A percentile compares a stretch with the other conserved stretches of the same genome.
Conservation (phyloP, 768 basidiomycete species). For the Mycena crocata region DNA sequence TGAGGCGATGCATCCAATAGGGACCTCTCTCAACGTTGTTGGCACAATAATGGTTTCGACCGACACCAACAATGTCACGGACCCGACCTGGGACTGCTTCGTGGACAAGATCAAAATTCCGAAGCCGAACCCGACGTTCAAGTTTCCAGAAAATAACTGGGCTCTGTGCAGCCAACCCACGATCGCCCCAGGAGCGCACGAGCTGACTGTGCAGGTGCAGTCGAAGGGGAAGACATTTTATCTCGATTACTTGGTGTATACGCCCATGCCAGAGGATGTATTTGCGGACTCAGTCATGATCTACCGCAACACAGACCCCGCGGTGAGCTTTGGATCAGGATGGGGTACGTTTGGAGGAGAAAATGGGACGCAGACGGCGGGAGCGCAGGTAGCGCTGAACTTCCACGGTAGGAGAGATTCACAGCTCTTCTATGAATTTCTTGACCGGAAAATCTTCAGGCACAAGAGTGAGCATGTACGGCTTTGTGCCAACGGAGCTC, state of each 20-base stretch:
- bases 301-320: constrained; percentile 27
- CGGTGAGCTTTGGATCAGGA: constrained; percentile 30
- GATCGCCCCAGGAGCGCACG: constrained; percentile 40
- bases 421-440: not conserved
- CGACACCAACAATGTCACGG: constrained; percentile 31
- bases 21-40: constrained; percentile 38
- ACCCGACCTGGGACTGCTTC: constrained; percentile 47
- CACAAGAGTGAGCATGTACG: constrained; percentile 38
- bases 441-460: constrained; percentile 31
- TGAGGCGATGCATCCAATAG: constrained; percentile 15
- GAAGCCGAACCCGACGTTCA: constrained; percentile 32
- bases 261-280: constrained; percentile 21
- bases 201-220: constrained; percentile 40
- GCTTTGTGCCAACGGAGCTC: constrained; percentile 35
- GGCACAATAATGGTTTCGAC: constrained; percentile 33
- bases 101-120: constrained; percentile 41
- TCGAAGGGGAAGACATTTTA: constrained; percentile 40
- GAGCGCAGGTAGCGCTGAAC: constrained; percentile 32
- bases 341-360: constrained; percentile 32
- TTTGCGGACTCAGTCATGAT: constrained; percentile 4
- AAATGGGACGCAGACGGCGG: constrained; percentile 30
- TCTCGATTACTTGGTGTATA: constrained; percentile 43
- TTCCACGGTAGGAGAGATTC: constrained; percentile 38
- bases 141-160: constrained; percentile 46
- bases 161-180: constrained; percentile 38